Conservation (phyloP, 495 filamentous ascomycete species). For the Xylaria longipes region DNA sequence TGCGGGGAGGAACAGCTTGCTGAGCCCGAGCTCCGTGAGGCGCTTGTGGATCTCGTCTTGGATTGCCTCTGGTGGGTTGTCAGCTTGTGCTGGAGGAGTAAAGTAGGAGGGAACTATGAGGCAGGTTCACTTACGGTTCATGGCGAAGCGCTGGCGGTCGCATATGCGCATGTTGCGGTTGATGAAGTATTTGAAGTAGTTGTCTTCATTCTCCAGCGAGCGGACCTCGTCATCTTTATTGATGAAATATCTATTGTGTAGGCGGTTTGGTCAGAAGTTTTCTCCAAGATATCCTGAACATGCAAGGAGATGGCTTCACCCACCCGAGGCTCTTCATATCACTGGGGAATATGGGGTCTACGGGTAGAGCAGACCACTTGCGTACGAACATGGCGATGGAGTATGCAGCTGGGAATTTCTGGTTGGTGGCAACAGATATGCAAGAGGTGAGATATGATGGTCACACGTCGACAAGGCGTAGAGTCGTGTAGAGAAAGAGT, state of each 20-base stretch:
- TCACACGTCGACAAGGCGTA: not conserved
- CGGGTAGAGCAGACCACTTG: slow-evolving; percentile 66
- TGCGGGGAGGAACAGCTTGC: slow-evolving; percentile 65
- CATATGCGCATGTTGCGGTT: slow-evolving; percentile 75
- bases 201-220: slow-evolving; percentile 65
- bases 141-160: slow-evolving; percentile 68
- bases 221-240: slow-evolving; percentile 75
- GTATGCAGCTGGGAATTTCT: not conserved
- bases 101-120: not conserved
- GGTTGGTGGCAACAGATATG: not conserved
- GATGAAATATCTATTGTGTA: slow-evolving; percentile 66
- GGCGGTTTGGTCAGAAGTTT: slow-evolving; percentile 18
- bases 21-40: slow-evolving; percentile 63
- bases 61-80: slow-evolving; percentile 60
- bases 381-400: slow-evolving; percentile 69
- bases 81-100: not conserved
- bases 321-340: slow-evolving; percentile 75
- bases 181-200: slow-evolving; percentile 75
- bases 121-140: slow-evolving; percentile 62
- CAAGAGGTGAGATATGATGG: not conserved
- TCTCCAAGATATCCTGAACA: slow-evolving; percentile 20
- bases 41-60: slow-evolving; percentile 65
- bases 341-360: slow-evolving; percentile 68
- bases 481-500: not conserved
- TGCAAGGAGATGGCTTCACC: slow-evolving; percentile 27